Percentiles rank a stretch among this genome's conserved stretches.
phyloP scores from a whole-genome alignment of 106 monocot species.

The Agapanthus africanus region DNA sequence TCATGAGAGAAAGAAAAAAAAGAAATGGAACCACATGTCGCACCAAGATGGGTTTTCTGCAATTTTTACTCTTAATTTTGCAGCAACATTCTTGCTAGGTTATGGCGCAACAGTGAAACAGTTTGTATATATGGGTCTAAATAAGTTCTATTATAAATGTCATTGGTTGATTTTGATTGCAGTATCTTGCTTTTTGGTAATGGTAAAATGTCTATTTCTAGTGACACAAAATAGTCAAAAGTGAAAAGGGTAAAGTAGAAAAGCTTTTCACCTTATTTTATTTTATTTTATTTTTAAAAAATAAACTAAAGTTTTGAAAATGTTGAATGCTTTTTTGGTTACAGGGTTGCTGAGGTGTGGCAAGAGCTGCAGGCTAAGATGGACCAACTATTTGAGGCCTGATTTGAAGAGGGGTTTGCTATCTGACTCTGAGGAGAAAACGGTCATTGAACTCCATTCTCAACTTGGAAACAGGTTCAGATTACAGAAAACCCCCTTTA shows the following conservation, averaged over 20 bases:
- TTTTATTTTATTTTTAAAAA: neutral
- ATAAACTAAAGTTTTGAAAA: neutral
- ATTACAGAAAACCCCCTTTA: no score
- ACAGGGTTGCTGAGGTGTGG: conserved; percentile 53
- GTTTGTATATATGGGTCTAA: no score
- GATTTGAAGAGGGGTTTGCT: conserved; percentile 56
- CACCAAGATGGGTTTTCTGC: no score
- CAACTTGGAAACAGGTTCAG: conserved; percentile 48
- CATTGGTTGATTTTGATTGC: conserved; percentile 3
- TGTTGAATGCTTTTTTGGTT: no score
- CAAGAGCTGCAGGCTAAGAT: conserved; percentile 63
- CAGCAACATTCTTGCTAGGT: no score
- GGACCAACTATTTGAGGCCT: conserved; percentile 62
- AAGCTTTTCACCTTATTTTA: neutral
- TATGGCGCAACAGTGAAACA: no score
- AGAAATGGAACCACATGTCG: no score
- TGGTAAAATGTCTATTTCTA: neutral
- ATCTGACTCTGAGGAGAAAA: conserved; percentile 49
- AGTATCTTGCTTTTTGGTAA: neutral
- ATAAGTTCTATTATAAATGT: no score
- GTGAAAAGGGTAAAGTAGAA: no score
- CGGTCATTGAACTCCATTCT: conserved; percentile 53
- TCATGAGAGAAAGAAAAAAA: no score
- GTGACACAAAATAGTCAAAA: neutral
- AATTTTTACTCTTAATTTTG: no score